Evolutionary conservation across 2,329 filamentous ascomycete species (phyloP), one percentile per base, ranked within the genome.

Genomic region (Fusarium sp.): DNA sequence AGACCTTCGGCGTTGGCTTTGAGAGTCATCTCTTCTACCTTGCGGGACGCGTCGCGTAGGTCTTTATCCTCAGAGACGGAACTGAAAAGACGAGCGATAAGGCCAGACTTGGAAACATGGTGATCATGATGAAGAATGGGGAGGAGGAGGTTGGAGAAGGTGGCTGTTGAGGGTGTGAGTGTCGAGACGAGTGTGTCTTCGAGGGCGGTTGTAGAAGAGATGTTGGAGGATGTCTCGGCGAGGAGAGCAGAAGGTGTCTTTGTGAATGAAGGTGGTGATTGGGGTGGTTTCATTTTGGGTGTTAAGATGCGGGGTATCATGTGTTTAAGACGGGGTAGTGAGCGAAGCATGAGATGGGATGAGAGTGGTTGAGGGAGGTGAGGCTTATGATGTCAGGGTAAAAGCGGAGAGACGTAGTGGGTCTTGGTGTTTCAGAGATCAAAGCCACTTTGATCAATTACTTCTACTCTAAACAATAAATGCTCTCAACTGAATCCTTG

Each of bases 141-240:
- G 0, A 18, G 54, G 1, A 77, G 55, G 2, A 77, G 53, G 9
- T 58, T 68, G 6, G 53, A 50, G 18, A 75, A 77, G 9, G 64
- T 70, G 9, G 73, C 75, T 0, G 66, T 68, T 2, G 61, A 42
- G 2, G 72, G 65, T 0, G 71, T 71, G 8, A 75, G 58, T 2
- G 57, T 34, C 0, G 56, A 49, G 4, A 60, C 73, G 46, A 76
- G 73, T 8, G 16, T 14, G 53, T 76, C 72, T 38, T 75, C 60
- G 0, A 76, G 66, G 1, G 62, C 44, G 1, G 33, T 64, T 31
- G 73, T 69, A n/a, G 58, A 34, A 13, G 54, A 25, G 18, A 74
- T 69, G 65, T 74, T 65, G 73, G 90, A 84, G 1, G 58, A 60
- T 13, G 69, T 71, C 40, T 67, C 57, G 8, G 36, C 38, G 42